phyloP scores from a whole-genome alignment of 2,329 filamentous ascomycete genomes.

The Verticillium albo-atrum region DNA sequence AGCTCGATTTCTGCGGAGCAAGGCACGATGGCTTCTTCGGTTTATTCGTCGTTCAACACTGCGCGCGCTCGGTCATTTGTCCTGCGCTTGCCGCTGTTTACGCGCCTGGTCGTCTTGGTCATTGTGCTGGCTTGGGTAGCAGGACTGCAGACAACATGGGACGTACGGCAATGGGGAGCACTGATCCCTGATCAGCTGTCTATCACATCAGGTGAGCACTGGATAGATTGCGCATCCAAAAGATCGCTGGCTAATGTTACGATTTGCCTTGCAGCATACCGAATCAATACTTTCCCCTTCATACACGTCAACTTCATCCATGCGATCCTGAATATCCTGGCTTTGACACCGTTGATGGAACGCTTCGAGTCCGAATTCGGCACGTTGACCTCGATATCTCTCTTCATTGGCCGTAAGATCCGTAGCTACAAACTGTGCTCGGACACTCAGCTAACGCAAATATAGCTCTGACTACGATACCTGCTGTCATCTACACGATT shows the following conservation, averaged over 20 bases:
- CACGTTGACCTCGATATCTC: constrained; percentile 77
- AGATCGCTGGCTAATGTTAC: background rate
- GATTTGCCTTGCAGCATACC: constrained; percentile 61
- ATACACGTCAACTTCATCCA: constrained; percentile 82
- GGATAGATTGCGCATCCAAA: background rate
- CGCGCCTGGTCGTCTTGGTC: constrained; percentile 63
- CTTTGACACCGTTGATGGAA: constrained; percentile 83
- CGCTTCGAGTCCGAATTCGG: constrained; percentile 91
- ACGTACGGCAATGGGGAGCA: constrained; percentile 71
- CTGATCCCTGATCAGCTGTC: constrained; percentile 74
- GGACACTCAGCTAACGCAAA: constrained; percentile 12
- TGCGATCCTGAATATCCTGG: constrained; percentile 71
- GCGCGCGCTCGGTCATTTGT: constrained; percentile 75
- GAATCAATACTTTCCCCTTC: constrained; percentile 87
- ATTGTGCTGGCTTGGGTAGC: constrained; percentile 56
- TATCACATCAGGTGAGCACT: constrained; percentile 61
- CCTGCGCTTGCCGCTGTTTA: constrained; percentile 82
- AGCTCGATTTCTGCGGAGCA: background rate
- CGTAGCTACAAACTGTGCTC: background rate
- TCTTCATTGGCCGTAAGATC: constrained; percentile 91
- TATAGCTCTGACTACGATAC: constrained; percentile 74
- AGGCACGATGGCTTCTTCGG: background rate
- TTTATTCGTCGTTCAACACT: constrained; percentile 53
- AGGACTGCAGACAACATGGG: constrained; percentile 65
- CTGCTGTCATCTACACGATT: constrained; percentile 74